These are phyloP conservation scores for Cadophora malorum DNA, from an alignment of 2,329 filamentous ascomycete genomes.

Conservation along the genomic window DNA sequence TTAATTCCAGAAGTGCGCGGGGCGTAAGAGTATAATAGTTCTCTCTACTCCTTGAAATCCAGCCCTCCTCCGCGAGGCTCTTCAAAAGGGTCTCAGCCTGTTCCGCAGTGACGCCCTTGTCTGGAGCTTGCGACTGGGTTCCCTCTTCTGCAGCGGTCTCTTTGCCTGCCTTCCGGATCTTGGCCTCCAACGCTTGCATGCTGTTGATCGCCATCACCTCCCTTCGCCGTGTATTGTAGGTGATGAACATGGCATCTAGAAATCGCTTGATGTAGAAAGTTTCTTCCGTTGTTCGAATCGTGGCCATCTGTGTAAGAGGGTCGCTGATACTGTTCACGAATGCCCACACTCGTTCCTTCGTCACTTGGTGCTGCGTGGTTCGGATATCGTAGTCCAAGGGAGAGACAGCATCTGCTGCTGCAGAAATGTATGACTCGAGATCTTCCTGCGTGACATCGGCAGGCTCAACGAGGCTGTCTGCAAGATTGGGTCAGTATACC, in stretches of 20 bases:
- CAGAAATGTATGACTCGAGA: slow-evolving; percentile 71
- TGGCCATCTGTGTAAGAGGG: slow-evolving; percentile 84
- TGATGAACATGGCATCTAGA: slow-evolving; percentile 91
- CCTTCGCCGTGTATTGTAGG: slow-evolving; percentile 77
- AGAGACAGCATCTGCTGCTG: slow-evolving; percentile 74
- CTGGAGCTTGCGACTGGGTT: slow-evolving; percentile 45
- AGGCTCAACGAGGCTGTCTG: slow-evolving; percentile 56
- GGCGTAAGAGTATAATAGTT: slow-evolving; percentile 80
- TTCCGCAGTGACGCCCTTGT: slow-evolving; percentile 71
- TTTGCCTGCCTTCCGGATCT: slow-evolving; percentile 60
- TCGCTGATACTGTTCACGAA: slow-evolving; percentile 91
- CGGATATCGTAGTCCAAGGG: slow-evolving; percentile 89
- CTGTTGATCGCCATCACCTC: slow-evolving; percentile 84
- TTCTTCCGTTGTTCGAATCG: slow-evolving; percentile 80
- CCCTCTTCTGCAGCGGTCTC: slow-evolving; percentile 43
- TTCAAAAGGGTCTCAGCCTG: slow-evolving; percentile 78
- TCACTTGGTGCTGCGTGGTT: slow-evolving; percentile 71
- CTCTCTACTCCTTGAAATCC: slow-evolving; percentile 77
- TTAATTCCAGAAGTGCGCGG: slow-evolving; percentile 82
- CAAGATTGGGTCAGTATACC: slow-evolving; percentile 7
- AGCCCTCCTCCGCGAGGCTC: slow-evolving; percentile 77
- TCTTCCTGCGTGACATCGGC: slow-evolving; percentile 72
- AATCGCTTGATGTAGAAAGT: slow-evolving; percentile 88
- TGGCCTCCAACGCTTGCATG: slow-evolving; percentile 77
- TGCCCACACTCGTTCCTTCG: slow-evolving; percentile 74